These are phyloP conservation scores for Rubus idaeus DNA, from an alignment of 306 rosid genomes.

Conservation along the genomic window DNA sequence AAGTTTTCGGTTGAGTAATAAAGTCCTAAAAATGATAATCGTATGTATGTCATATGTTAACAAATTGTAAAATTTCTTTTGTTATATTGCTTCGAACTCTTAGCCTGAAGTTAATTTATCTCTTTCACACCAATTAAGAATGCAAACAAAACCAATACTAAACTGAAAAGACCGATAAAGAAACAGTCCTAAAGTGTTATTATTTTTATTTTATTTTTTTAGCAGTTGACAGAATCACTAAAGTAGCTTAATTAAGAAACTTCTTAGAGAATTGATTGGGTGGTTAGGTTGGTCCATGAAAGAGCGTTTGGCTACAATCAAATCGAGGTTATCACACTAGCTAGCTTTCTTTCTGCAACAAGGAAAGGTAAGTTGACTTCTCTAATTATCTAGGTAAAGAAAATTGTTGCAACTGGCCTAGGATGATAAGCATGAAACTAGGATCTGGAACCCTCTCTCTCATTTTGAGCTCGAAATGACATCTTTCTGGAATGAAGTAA, in stretches of 20 bases:
- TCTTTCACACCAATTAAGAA: neutral
- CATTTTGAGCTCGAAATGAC: neutral
- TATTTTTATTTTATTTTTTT: too few species aligned
- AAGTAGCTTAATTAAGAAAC: neutral
- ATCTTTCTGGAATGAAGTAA: neutral
- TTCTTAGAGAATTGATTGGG: neutral
- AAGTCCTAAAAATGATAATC: too few species aligned
- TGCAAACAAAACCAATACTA: neutral
- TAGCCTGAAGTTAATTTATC: too few species aligned
- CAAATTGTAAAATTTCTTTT: too few species aligned
- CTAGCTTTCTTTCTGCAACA: too few species aligned
- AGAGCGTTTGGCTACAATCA: too few species aligned
- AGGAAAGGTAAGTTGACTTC: neutral
- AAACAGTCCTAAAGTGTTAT: neutral
- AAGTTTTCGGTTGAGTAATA: too few species aligned
- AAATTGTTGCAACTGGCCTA: neutral
- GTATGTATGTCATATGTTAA: too few species aligned
- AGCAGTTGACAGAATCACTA: neutral
- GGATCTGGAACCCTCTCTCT: neutral
- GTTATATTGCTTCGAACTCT: too few species aligned
- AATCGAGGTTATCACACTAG: too few species aligned
- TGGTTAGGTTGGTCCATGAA: neutral
- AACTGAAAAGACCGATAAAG: neutral
- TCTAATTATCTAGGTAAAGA: neutral
- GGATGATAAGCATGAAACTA: neutral